Evolutionary conservation across 1,139 yeast genomes (phyloP).

Genomic region (Taphrina wiesneri): DNA sequence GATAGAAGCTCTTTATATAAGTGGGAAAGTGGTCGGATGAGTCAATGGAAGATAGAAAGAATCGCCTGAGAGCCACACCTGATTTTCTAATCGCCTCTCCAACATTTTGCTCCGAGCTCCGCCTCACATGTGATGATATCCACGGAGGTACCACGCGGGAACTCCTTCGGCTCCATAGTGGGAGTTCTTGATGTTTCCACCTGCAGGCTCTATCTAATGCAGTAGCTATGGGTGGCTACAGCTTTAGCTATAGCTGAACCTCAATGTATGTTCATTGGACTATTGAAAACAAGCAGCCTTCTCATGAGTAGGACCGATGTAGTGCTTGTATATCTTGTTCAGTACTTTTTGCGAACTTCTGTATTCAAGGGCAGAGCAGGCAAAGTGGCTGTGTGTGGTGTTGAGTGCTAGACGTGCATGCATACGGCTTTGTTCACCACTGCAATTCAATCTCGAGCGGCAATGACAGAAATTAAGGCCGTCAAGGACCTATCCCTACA

Average conservation of each 20-base stretch:
- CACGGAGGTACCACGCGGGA: no score
- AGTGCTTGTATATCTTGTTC: no score
- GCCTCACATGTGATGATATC: neutral
- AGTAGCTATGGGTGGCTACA: no score
- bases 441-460: neutral
- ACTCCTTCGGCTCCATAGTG: no score
- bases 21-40: neutral
- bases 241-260: no score
- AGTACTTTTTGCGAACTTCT: no score
- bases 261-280: neutral
- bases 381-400: no score
- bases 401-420: no score
- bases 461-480: neutral
- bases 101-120: neutral
- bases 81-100: slow-evolving; percentile 14
- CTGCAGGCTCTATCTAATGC: no score
- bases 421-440: no score
- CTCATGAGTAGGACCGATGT: neutral
- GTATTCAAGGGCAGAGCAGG: no score
- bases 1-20: neutral
- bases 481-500: neutral
- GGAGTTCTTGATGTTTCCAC: no score
- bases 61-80: slow-evolving; percentile 1
- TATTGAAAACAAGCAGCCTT: neutral
- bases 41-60: neutral